Evolutionary conservation across 352 stramenopile species (phyloP), one percentile per base, ranked within the genome.

Genomic region (Halophytophthora batemanensis): DNA sequence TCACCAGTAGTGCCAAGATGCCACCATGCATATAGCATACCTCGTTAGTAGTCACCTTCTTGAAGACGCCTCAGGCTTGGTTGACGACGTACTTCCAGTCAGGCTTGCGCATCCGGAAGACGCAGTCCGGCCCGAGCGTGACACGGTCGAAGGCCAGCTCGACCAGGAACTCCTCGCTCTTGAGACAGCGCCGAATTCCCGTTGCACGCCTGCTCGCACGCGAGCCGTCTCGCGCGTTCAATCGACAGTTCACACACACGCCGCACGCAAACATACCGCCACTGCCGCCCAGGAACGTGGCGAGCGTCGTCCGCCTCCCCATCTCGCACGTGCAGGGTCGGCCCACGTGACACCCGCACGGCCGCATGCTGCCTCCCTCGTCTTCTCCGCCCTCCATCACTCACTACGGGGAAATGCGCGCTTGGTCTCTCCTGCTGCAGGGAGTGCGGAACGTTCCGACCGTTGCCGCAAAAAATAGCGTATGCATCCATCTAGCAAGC

Each of bases 311-410:
- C 1, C 39, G 45, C 14, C 17, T 48, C 6, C 33, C 60, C 76
- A 87, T 85, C 49, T 81, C 75, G 22, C 78, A 89, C 19, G 64
- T 73, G 22, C 78, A 87, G 2, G 78, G 76, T 2, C 78, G 71
- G 0, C 78, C 78, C 34, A 52, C 59, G 33, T 82, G 78, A 28
- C 78, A 89, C 12, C 78, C 78, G 29, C 78, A 89, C 36, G 54
- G 43, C 28, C 69, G 69, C 78, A 87, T 89, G 44, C 78, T 86
- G 38, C 79, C 73, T 17, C 37, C 41, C 39, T 53, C 60, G 40
- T 62, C 60, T 47, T 69, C 48, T 1, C 22, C 38, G 3, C 61
- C 59, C 8, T 56, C 51, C 61, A 62, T 74, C 22, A n/a, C n/a
- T n/a, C n/a, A n/a, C n/a, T n/a, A n/a, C n/a, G n/a, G n/a, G n/a